These are phyloP conservation scores for Adansonia gregorii DNA, from an alignment of 441 rosid species.

Conservation along the genomic window DNA sequence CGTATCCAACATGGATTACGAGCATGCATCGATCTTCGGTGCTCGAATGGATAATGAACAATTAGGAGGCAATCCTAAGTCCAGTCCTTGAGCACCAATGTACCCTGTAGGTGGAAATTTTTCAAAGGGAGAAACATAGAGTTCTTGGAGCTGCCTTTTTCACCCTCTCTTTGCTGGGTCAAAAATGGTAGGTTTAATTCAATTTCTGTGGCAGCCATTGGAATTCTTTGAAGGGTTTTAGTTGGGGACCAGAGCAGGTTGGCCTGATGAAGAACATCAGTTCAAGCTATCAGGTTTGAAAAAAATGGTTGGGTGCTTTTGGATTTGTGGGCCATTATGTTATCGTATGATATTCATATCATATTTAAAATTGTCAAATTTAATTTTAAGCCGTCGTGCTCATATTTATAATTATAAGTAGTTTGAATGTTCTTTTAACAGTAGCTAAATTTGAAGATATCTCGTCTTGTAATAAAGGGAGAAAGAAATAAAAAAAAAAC, in stretches of 20 bases:
- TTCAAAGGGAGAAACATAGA: background rate
- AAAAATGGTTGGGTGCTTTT: background rate
- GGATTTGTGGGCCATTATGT: slow-evolving; percentile 1
- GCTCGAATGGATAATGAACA: background rate
- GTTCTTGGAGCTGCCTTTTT: slow-evolving; percentile 7
- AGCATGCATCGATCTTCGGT: background rate
- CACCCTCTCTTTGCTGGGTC: background rate
- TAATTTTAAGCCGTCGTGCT: too few relatives aligned
- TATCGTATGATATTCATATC: too few relatives aligned
- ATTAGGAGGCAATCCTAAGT: background rate
- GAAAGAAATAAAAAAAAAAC: too few relatives aligned
- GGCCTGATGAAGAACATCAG: background rate
- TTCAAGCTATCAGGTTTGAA: slow-evolving; percentile 12
- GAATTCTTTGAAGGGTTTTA: background rate
- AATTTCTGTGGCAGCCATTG: slow-evolving; percentile 10
- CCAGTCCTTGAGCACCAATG: background rate
- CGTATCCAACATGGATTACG: background rate
- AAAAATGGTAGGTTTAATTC: background rate
- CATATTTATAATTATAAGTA: too few relatives aligned
- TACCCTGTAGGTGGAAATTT: background rate
- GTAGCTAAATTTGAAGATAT: too few relatives aligned
- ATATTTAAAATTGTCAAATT: too few relatives aligned
- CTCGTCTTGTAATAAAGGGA: too few relatives aligned
- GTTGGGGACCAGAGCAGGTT: background rate
- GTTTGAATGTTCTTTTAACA: too few relatives aligned